Base-by-base conservation (phyloP, 148 eudicot genomes). In the Selenicereus undatus region DNA sequence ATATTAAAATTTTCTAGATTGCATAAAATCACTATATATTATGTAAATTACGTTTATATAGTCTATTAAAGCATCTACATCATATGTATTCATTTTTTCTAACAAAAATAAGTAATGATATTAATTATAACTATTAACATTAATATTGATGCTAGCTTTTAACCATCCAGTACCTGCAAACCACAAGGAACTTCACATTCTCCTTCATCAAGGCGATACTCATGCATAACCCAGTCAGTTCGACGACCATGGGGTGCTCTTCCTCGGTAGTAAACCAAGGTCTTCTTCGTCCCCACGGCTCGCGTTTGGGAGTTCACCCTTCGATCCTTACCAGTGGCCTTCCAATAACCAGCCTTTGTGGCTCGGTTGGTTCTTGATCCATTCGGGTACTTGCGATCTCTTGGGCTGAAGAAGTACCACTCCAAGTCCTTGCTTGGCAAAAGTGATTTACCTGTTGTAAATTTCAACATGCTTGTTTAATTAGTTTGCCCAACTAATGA, bases 221-320 rank as follows among this genome's bases (percentile, higher is more conserved):
- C 98, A 60, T 94, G 98, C 97, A 94, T 94, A n/a, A 94, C 94
- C 98, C 98, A 94, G 80, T 78, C 94, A 10, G 93, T 90, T 1
- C 97, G 87, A 32, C 84, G 78, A 18, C 98, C 98, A 82, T 94
- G 97, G 18, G 98, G 98, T 24, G 98, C 98, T 66, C 98, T 87
- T 35, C 98, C 98, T 82, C 98, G 76, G 30, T 94, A 94, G 79
- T 92, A 94, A 81, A 94, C 98, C 83, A 94, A 89, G 74, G 98
- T 94, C 85, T 94, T 93, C 93, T 93, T 93, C 91, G 87, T 92
- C 51, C 98, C 98, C 66, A 94, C 93, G 0, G 91, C 88, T 69
- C 94, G 86, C 70, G 58, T 82, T 62, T 94, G 93, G 2, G 96
- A 94, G 77, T 82, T 92, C 54, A 94, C 98, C 81, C 87, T 94